Percentiles rank a stretch among this genome's conserved stretches.
Evolutionary conservation across 257 asterid genomes (phyloP).

Genomic region (Orobanche coerulescens): DNA sequence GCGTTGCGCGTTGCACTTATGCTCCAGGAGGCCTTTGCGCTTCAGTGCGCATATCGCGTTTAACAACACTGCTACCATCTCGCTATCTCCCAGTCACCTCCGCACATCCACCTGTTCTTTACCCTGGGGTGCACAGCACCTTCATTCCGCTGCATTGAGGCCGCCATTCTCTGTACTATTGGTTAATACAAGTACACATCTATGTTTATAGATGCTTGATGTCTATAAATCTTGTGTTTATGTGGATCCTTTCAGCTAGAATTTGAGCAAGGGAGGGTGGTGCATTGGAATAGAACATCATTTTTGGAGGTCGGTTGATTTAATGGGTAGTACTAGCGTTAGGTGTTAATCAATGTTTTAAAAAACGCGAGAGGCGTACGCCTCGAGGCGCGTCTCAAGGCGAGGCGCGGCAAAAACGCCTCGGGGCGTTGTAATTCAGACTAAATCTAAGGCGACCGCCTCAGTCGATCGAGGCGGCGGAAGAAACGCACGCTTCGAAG

Average conservation of each 20-base stretch:
- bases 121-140: background rate
- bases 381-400: no score
- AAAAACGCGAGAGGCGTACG: no score
- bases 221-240: background rate
- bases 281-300: background rate
- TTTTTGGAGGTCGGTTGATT: constrained; percentile 7
- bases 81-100: background rate
- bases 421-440: no score
- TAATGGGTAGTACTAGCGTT: background rate
- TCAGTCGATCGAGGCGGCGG: no score
- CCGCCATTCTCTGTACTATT: background rate
- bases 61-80: background rate
- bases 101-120: background rate
- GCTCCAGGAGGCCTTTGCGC: no score
- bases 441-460: no score
- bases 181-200: background rate
- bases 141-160: background rate
- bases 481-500: no score
- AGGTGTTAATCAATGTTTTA: no score
- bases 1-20: no score
- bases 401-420: no score
- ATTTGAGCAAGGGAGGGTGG: constrained; percentile 1
- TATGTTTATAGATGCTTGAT: constrained; percentile 6
- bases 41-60: no score
- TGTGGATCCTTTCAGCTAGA: background rate